Evolutionary conservation across 1,284 basidiomycete genomes (phyloP).

Genomic region (Ustilago cynodontis): DNA sequence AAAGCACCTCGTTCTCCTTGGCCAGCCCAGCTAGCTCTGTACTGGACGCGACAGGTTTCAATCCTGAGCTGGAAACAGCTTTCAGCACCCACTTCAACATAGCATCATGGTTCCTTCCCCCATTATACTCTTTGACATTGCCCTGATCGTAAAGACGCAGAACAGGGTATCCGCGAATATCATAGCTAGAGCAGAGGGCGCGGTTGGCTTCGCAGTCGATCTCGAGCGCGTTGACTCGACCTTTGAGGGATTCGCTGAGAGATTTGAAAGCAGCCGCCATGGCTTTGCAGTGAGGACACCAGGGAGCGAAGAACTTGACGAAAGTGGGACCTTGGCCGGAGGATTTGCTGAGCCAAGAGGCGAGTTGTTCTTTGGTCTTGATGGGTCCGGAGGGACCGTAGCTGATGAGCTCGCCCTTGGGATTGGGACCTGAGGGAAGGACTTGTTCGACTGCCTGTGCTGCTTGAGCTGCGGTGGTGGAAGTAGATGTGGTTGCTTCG

Average conservation of each 20-base stretch:
- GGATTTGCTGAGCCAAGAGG: slow-evolving; percentile 51
- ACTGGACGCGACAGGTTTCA: slow-evolving; percentile 39
- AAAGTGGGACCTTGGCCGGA: slow-evolving; percentile 61
- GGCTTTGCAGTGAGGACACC: slow-evolving; percentile 68
- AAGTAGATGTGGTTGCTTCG: slow-evolving; percentile 8
- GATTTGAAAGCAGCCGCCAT: slow-evolving; percentile 62
- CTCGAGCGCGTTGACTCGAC: slow-evolving; percentile 63
- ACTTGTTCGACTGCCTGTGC: slow-evolving; percentile 19
- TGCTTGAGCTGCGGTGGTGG: background rate
- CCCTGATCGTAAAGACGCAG: slow-evolving; percentile 63
- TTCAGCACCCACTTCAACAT: slow-evolving; percentile 65
- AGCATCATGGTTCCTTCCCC: slow-evolving; percentile 55
- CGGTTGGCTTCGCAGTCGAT: slow-evolving; percentile 63
- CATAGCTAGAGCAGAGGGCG: slow-evolving; percentile 52
- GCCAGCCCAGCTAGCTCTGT: slow-evolving; percentile 34
- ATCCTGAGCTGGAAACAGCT: slow-evolving; percentile 46
- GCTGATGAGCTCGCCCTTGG: slow-evolving; percentile 55
- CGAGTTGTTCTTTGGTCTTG: slow-evolving; percentile 46
- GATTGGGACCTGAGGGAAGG: slow-evolving; percentile 54
- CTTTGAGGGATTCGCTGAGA: slow-evolving; percentile 54
- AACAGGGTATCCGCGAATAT: slow-evolving; percentile 58
- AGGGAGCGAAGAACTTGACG: slow-evolving; percentile 69
- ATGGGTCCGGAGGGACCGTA: slow-evolving; percentile 52
- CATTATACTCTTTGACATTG: slow-evolving; percentile 53
- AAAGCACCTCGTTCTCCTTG: slow-evolving; percentile 57